A percentile compares a stretch with the other conserved stretches of the same genome.
phyloP scores from a whole-genome alignment of 1,284 basidiomycete species.

The Marasmius oreades region DNA sequence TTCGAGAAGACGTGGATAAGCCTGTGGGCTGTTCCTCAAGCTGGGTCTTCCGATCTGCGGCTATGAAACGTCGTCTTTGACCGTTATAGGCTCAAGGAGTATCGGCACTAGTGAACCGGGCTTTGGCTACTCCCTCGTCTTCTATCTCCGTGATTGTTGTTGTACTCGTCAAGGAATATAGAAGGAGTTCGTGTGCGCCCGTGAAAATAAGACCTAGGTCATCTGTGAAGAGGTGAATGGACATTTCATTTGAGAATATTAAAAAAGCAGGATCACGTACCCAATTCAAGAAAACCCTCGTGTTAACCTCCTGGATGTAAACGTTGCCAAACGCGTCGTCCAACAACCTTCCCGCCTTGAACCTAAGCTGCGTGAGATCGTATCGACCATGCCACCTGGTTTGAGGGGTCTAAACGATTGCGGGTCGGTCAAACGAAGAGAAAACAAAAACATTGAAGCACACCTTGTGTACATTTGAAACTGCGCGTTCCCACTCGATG shows the following conservation, averaged over 20 bases:
- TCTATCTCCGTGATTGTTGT: conserved; percentile 26
- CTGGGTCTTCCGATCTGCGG: too few relatives aligned
- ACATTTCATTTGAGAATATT: background rate
- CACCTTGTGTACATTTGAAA: conserved; percentile 82
- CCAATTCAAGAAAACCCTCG: conserved; percentile 88
- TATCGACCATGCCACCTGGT: conserved; percentile 90
- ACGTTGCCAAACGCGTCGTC: too few relatives aligned
- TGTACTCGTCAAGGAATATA: conserved; percentile 17
- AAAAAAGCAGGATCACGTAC: conserved; percentile 36
- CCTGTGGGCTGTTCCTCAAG: conserved; percentile 18
- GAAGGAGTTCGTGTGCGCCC: too few relatives aligned
- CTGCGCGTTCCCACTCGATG: conserved; percentile 88
- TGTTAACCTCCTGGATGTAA: conserved; percentile 86
- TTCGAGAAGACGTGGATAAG: conserved; percentile 42
- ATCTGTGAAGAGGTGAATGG: conserved; percentile 40
- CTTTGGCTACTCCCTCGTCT: conserved; percentile 35
- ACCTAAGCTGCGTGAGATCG: conserved; percentile 91
- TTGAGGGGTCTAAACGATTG: conserved; percentile 75
- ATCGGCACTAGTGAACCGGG: too few relatives aligned
- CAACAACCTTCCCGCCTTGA: conserved; percentile 84
- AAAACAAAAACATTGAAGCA: conserved; percentile 13
- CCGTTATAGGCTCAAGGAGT: background rate
- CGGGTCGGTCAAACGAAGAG: background rate
- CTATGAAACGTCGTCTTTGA: background rate
- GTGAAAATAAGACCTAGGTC: conserved; percentile 82